Evolutionary conservation across 768 basidiomycete genomes (phyloP), one percentile per base, ranked within the genome.

Genomic region (Suillus decipiens): DNA sequence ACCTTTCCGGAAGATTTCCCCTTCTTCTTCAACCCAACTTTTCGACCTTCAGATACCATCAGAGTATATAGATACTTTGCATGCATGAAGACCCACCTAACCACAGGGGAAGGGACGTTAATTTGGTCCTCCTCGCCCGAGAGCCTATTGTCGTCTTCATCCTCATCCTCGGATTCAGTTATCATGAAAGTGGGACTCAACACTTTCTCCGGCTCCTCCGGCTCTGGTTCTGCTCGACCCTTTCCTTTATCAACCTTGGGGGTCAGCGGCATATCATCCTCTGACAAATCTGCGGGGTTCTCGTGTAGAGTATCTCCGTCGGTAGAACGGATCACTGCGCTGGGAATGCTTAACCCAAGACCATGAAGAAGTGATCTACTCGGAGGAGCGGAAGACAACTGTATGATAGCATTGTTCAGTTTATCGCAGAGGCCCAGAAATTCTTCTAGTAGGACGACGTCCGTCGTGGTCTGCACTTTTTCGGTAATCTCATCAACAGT

Each of bases 1-100:
- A 0, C 95, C 95, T 71, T 96, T 96, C 47, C 96, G 82, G 79
- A 98, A 98, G 45, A 99, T 90, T 76, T 99, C 96, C 0, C 95
- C 95, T 73, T 99, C 97, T 73, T 99, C 97, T 61, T 88, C 92
- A 0, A 96, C 90, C 89, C 92, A 93, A 59, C 82, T 87, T 66
- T 87, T 81, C 31, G 90, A 91, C 55, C 92, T 90, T 22, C 17
- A 19, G 15, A 34, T 1, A 33, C 37, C 43, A 53, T n/a, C 12
- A 22, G n/a, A 17, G 14, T 60, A 42, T 43, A 47, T 39, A 28
- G 17, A 11, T 12, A 17, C 15, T 55, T 22, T 31, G 1, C 28
- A 45, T 1, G n/a, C 19, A 67, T 36, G 63, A 22, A 41, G 45
- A 60, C 41, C 1, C 17, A 60, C 10, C 28, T 41, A 17, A 39